phyloP scores from a whole-genome alignment of 805 yeast genomes.

The baker's yeast (Saccharomyces cerevisiae) region DNA sequence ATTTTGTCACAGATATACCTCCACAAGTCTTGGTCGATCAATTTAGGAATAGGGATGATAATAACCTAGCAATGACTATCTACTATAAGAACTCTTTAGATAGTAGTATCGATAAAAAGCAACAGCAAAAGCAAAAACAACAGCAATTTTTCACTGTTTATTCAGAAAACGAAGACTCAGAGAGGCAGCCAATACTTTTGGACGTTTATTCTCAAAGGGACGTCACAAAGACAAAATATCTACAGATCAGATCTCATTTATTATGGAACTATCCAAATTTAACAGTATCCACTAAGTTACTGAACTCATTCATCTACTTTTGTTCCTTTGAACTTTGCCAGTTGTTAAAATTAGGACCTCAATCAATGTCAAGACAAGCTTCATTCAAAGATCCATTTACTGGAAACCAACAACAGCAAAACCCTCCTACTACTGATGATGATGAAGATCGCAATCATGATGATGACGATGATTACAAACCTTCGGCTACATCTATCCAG shows the following conservation, averaged over 20 bases:
- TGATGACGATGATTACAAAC: slow-evolving; percentile 7
- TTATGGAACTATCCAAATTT: slow-evolving; percentile 81
- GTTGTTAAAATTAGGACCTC: slow-evolving; percentile 31
- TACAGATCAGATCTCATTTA: slow-evolving; percentile 77
- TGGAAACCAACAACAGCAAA: background rate
- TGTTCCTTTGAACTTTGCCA: slow-evolving; percentile 47
- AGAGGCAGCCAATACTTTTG: slow-evolving; percentile 39
- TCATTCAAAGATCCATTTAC: background rate
- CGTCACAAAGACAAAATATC: slow-evolving; percentile 60
- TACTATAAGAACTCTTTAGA: slow-evolving; percentile 69
- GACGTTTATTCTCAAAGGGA: slow-evolving; percentile 66
- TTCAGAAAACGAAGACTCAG: slow-evolving; percentile 38
- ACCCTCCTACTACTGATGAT: slow-evolving; percentile 4
- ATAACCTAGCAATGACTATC: slow-evolving; percentile 67
- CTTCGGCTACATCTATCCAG: slow-evolving; percentile 9
- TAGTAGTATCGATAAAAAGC: slow-evolving; percentile 66
- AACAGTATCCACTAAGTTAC: slow-evolving; percentile 64
- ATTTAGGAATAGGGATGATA: slow-evolving; percentile 61
- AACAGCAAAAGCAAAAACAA: slow-evolving; percentile 25
- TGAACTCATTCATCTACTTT: slow-evolving; percentile 67
- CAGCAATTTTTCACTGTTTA: slow-evolving; percentile 62
- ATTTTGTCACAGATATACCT: slow-evolving; percentile 84
- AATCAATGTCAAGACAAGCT: background rate
- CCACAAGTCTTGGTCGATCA: slow-evolving; percentile 83
- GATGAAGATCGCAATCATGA: slow-evolving; percentile 13